Conservation (phyloP, 495 filamentous ascomycete genomes). For the Thermothielavioides terrestris region DNA sequence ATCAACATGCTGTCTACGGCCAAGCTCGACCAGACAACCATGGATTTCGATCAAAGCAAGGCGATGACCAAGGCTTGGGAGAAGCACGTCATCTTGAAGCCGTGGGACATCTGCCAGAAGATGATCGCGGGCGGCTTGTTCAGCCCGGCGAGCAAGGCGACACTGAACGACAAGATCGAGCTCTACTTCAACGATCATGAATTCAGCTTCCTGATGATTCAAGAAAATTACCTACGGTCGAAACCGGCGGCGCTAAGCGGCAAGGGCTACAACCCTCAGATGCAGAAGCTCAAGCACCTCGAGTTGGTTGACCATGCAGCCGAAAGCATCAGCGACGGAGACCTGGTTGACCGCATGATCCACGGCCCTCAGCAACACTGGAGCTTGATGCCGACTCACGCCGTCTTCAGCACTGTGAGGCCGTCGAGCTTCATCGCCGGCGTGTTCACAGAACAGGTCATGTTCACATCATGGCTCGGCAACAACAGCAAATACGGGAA, state of each 20-base stretch:
- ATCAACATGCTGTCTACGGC: slow-evolving; percentile 98
- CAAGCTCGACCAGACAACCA: slow-evolving; percentile 69
- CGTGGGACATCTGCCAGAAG: slow-evolving; percentile 95
- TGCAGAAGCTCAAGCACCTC: slow-evolving; percentile 67
- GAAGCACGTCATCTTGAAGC: slow-evolving; percentile 91
- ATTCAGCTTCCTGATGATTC: slow-evolving; percentile 92
- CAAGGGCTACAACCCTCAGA: slow-evolving; percentile 46
- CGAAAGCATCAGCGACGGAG: slow-evolving; percentile 92
- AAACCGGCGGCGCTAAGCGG: slow-evolving; percentile 54
- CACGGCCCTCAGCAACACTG: slow-evolving; percentile 97
- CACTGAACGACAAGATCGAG: slow-evolving; percentile 93
- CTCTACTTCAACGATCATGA: slow-evolving; percentile 99
- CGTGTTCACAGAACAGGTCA: slow-evolving; percentile 47
- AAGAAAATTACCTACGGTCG: slow-evolving; percentile 91
- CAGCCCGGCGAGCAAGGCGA: slow-evolving; percentile 65
- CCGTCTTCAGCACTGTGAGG: slow-evolving; percentile 88
- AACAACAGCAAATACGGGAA: slow-evolving; percentile 90
- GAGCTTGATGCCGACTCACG: slow-evolving; percentile 95
- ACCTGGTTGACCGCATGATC: slow-evolving; percentile 95
- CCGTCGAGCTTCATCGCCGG: slow-evolving; percentile 89
- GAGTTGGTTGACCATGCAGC: slow-evolving; percentile 82
- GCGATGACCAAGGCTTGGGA: slow-evolving; percentile 96
- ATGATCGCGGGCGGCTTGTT: slow-evolving; percentile 86
- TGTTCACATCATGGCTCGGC: slow-evolving; percentile 85
- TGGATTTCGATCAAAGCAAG: slow-evolving; percentile 77